Percentiles rank a stretch among this genome's conserved stretches.
These are phyloP conservation scores for Blastosporella zonata DNA, from an alignment of 1,284 basidiomycete genomes.

Conservation along the genomic window DNA sequence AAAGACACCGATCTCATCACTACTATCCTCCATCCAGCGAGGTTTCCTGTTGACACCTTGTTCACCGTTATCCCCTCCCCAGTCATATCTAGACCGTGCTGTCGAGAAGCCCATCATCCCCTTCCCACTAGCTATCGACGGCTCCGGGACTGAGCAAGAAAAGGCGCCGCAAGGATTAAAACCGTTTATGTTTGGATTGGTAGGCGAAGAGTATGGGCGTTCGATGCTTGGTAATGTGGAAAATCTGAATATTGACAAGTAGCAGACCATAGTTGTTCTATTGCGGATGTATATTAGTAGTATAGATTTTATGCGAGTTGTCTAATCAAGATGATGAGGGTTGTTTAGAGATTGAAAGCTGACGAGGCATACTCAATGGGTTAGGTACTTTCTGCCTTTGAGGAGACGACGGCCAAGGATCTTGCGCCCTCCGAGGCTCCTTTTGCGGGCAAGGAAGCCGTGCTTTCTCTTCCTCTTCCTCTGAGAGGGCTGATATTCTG, in stretches of 20 bases:
- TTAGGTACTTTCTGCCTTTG: constrained; percentile 61
- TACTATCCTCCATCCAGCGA: constrained; percentile 64
- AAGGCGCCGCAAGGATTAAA: constrained; percentile 5
- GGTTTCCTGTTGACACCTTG: constrained; percentile 65
- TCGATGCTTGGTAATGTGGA: constrained; percentile 14
- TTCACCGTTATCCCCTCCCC: constrained; percentile 56
- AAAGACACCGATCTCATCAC: constrained; percentile 64
- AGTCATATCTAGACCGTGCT: constrained; percentile 37
- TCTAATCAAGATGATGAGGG: not conserved
- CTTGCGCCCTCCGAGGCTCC: constrained; percentile 60
- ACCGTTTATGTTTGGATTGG: constrained; percentile 19
- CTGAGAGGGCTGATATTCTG: constrained; percentile 88
- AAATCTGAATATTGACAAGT: constrained; percentile 13
- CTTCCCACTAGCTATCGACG: constrained; percentile 8
- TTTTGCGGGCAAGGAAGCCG: constrained; percentile 76
- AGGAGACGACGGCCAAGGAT: constrained; percentile 54
- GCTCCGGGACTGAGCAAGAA: constrained; percentile 1
- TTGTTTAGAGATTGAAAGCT: not conserved
- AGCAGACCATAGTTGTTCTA: not conserved
- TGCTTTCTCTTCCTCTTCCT: constrained; percentile 86
- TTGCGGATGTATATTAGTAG: constrained; percentile 1
- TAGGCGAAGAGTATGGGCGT: constrained; percentile 9
- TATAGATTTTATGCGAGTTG: not conserved
- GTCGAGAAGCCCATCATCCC: constrained; percentile 1
- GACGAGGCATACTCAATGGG: constrained; percentile 35